Base-by-base conservation (phyloP, 75 land plant genomes). In the Ceratopteris richardii region DNA sequence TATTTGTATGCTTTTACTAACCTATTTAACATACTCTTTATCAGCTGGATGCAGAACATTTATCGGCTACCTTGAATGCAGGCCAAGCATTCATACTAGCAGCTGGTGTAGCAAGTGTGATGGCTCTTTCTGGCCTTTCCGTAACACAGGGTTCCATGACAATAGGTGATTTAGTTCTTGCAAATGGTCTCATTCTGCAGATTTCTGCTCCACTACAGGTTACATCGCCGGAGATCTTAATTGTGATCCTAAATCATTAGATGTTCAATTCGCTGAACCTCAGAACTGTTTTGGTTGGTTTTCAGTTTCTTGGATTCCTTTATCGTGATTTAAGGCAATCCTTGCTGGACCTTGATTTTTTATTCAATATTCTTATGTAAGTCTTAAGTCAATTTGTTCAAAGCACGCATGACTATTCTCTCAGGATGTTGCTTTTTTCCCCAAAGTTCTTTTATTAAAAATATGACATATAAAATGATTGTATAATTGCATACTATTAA, bases 251-350 rank as follows among this genome's bases (percentile, higher is more conserved):
- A n/a, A n/a, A n/a, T n/a, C n/a, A n/a, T n/a, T n/a, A n/a, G n/a
- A n/a, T n/a, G n/a, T n/a, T n/a, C n/a, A n/a, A n/a, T n/a, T n/a
- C n/a, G n/a, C n/a, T n/a, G n/a, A n/a, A n/a, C n/a, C n/a, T n/a
- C n/a, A n/a, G n/a, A n/a, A n/a, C n/a, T n/a, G n/a, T n/a, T n/a
- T n/a, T n/a, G n/a, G n/a, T 10, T 59, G 10, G 31, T 16, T 63
- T 23, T 20, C 44, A 71, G 74, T 71, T 71, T 51, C 40, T 71
- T 62, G 74, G 74, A 28, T 71, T 65, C 70, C 60, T 71, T 43
- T 71, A 66, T 56, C 70, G 74, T 39, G 74, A 71, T 56, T 62
- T 73, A 22, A 68, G 76, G 66, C 73, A 73, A 46, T 68, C 73
- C 31, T 60, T 50, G 42, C 65, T 73, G 72, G 73, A 73, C 39